Conservation (phyloP, 2,329 filamentous ascomycete genomes). For the Golovinomyces cichoracearum region DNA sequence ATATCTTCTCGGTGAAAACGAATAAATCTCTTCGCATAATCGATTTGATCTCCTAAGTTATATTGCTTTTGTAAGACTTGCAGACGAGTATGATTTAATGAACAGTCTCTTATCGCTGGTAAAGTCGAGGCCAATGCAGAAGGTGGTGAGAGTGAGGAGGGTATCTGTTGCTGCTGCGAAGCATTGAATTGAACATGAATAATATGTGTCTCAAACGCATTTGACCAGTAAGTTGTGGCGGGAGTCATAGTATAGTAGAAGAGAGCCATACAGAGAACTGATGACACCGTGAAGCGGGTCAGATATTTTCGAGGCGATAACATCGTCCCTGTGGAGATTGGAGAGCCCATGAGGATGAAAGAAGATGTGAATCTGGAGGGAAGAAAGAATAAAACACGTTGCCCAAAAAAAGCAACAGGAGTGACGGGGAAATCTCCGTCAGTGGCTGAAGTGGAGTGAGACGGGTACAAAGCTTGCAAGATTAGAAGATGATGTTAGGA, state of each 20-base stretch:
- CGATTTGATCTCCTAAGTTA: constrained; percentile 23
- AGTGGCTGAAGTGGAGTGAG: no score
- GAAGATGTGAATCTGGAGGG: constrained; percentile 1
- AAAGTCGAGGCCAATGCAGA: not conserved
- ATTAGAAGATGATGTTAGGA: no score
- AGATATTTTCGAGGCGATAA: constrained; percentile 8
- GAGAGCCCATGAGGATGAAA: constrained; percentile 7
- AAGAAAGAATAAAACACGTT: no score
- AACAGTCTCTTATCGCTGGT: constrained; percentile 17
- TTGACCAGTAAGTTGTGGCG: constrained; percentile 2
- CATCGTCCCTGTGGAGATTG: constrained; percentile 5
- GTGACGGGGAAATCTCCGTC: no score
- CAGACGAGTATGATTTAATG: constrained; percentile 23
- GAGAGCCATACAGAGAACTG: constrained; percentile 7
- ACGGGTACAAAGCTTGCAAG: no score
- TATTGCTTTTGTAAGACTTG: constrained; percentile 22
- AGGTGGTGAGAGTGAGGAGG: not conserved
- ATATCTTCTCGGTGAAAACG: constrained; percentile 25
- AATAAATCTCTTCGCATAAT: constrained; percentile 30
- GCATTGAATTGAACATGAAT: constrained; percentile 2
- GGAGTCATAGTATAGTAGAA: constrained; percentile 8
- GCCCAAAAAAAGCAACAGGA: no score
- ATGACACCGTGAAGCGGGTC: constrained; percentile 6
- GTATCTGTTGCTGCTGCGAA: not conserved
- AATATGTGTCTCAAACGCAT: constrained; percentile 4